Base-by-base conservation (phyloP, 768 basidiomycete species). In the Tricholoma sp. region DNA sequence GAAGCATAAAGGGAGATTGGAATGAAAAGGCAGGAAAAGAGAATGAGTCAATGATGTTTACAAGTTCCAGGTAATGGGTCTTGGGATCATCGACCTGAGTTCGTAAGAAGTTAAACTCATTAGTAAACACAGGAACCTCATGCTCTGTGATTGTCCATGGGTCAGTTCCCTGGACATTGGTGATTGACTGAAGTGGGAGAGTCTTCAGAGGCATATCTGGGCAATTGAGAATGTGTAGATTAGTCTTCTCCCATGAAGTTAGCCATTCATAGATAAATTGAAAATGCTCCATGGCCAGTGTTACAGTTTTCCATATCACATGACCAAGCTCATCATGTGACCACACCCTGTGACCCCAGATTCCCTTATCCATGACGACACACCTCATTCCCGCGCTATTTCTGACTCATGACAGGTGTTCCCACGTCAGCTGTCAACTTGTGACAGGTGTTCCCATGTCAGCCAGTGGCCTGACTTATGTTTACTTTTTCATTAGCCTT, bases 61-160 rank as follows among this genome's bases (percentile, higher is more conserved):
- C 24, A 27, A 27, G 24, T 27, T 27, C 24, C 24, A 27, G 24
- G 24, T 27, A 27, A 3, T 5, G 24, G 24, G 24, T 27, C 24
- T 27, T 27, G 24, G 24, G 24, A 27, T 27, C 5, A 27, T 27
- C 24, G 5, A 27, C 24, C 5, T 27, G 52, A 19, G 52, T 32
- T 5, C 6, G 31, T 16, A 71, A 59, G 29, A 70, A 68, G n/a
- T 59, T 59, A 3, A 63, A 57, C 27, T 65, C 58, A 22, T 63
- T 39, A 21, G 14, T 5, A 5, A 18, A 43, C 5, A 43, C 41
- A 46, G 45, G 47, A 11, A 69, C 63, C 4, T 58, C 43, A 50
- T 63, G 58, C 7, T 29, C 27, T 4, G 54, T 52, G 11, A 65
- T 22, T 3, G 22, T 55, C 9, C 50, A 31, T 0, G 62, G 64